Base-by-base conservation (phyloP, 208 protist genomes). In the Crithidia expoeki region DNA sequence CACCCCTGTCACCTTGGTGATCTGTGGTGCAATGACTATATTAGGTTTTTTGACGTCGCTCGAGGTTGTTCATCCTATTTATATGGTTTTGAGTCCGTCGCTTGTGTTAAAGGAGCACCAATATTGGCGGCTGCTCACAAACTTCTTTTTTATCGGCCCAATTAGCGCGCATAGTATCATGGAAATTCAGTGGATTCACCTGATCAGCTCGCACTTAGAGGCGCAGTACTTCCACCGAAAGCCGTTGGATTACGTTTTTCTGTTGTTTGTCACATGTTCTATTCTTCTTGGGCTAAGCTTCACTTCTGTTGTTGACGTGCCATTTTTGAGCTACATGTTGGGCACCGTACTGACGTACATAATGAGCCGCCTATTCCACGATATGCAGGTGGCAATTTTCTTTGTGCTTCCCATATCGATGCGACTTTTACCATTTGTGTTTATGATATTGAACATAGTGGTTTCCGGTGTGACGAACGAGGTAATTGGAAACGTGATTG, bases 71-170 rank as follows among this genome's bases (percentile, higher is more conserved):
- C 76, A 86, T 61, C 88, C 92, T 3, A 49, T 94, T 52, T 79
- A 94, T 36, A 52, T 96, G 51, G 30, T 93, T 25, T 89, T 87
- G 58, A 94, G 83, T 46, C 80, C 83, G 11, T 82, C 86, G 0
- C 74, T 96, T 7, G 80, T 91, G 9, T 79, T 90, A 47, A 79
- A 93, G 52, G 76, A 94, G 53, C 86, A 85, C 44, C 81, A 96
- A 40, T 96, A 96, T 59, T 96, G 92, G 89, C 75, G 92, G 7
- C 46, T 96, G 11, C 19, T 94, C 14, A 89, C 87, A 12, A 88
- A 72, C 12, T 89, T 96, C 67, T 81, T 94, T 30, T 96, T 79
- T 58, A 79, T 84, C 55, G 92, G 86, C 0, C 69, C 65, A 2
- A 69, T 95, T 46, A 83, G 80, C 63, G 59, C 88, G 2, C 75